phyloP scores from a whole-genome alignment of 495 filamentous ascomycete species.

The Neurospora sp. region DNA sequence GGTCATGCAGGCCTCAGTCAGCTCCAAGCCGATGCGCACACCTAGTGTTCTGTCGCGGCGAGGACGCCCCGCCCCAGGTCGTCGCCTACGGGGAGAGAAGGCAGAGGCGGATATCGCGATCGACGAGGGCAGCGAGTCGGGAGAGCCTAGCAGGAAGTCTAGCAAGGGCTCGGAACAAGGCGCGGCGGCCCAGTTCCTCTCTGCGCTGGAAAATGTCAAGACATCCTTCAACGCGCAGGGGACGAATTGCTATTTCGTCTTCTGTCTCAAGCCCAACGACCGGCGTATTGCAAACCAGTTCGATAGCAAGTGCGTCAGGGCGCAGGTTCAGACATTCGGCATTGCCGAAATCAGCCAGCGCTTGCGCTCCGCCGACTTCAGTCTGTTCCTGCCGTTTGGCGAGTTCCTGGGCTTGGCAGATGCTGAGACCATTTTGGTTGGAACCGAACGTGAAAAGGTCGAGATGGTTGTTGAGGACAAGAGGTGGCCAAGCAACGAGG shows the following conservation, averaged over 20 bases:
- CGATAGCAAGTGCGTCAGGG: slow-evolving; percentile 93
- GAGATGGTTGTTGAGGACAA: slow-evolving; percentile 82
- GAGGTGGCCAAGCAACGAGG: slow-evolving; percentile 87
- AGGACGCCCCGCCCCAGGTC: slow-evolving; percentile 33
- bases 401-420: slow-evolving; percentile 89
- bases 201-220: slow-evolving; percentile 79
- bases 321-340: slow-evolving; percentile 89
- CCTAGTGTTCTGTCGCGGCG: slow-evolving; percentile 77
- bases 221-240: slow-evolving; percentile 69
- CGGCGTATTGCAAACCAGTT: slow-evolving; percentile 96
- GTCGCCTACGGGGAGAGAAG: slow-evolving; percentile 23
- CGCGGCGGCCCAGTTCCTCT: slow-evolving; percentile 84
- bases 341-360: slow-evolving; percentile 95
- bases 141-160: slow-evolving; percentile 24
- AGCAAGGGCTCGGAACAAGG: slow-evolving; percentile 52
- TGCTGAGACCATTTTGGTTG: slow-evolving; percentile 70
- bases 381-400: slow-evolving; percentile 87
- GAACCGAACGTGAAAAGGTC: slow-evolving; percentile 86
- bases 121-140: slow-evolving; percentile 40
- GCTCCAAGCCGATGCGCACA: slow-evolving; percentile 83
- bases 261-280: slow-evolving; percentile 96
- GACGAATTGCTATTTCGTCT: slow-evolving; percentile 89
- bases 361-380: slow-evolving; percentile 86
- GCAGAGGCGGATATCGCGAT: slow-evolving; percentile 30
- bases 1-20: slow-evolving; percentile 93